A percentile compares a stretch with the other conserved stretches of the same genome.
Conservation (phyloP, 495 filamentous ascomycete genomes). For the Arthonia radiata region DNA sequence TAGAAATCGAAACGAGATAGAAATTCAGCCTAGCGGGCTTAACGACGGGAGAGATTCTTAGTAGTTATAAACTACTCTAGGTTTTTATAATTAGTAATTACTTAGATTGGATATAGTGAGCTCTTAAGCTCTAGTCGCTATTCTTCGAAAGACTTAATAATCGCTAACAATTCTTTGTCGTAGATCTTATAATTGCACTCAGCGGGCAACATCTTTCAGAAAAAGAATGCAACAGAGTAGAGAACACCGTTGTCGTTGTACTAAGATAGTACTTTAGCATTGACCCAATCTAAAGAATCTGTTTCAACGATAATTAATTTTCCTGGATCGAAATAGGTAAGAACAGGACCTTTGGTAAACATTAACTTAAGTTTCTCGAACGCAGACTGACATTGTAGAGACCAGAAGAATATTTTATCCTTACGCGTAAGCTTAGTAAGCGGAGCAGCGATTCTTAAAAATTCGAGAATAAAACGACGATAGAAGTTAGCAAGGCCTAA, state of each 20-base stretch:
- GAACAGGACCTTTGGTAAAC: conserved; percentile 15
- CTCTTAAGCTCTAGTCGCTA: conserved; percentile 10
- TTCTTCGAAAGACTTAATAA: conserved; percentile 12
- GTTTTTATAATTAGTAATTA: conserved; percentile 13
- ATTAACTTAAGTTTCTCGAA: conserved; percentile 22
- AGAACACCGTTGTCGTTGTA: conserved; percentile 7
- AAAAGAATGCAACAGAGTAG: conserved; percentile 11
- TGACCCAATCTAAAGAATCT: conserved; percentile 9
- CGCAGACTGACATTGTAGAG: conserved; percentile 22
- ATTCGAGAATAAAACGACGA: conserved; percentile 11
- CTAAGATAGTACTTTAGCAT: conserved; percentile 8
- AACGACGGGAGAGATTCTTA: too few relatives aligned
- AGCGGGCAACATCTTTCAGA: conserved; percentile 7
- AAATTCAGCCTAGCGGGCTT: too few relatives aligned
- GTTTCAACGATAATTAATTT: conserved; percentile 7
- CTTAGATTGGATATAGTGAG: conserved; percentile 6
- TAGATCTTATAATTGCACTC: conserved; percentile 13
- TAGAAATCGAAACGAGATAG: too few relatives aligned
- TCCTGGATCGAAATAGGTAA: conserved; percentile 9
- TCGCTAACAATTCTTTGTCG: conserved; percentile 16
- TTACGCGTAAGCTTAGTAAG: conserved; percentile 6
- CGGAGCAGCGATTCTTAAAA: conserved; percentile 4
- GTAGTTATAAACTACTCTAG: conserved; percentile 11
- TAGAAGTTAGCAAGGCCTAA: conserved; percentile 17
- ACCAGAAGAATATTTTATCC: conserved; percentile 3